Conservation (phyloP, 1,284 basidiomycete species). For the Porodaedalea pini region DNA sequence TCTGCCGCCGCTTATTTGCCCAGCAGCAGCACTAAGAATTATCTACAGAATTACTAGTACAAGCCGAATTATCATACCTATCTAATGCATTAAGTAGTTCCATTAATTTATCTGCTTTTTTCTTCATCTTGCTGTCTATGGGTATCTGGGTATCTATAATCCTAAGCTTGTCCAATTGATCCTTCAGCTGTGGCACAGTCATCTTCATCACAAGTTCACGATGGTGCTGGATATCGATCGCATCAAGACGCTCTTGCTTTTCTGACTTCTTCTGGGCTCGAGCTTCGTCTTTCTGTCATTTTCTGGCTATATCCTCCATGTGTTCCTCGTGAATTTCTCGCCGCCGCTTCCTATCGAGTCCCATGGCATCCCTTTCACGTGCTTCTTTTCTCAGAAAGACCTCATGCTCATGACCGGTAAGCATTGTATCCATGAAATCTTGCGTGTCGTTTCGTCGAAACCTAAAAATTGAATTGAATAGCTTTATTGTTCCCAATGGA, state of each 20-base stretch:
- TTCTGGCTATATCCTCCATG: not conserved
- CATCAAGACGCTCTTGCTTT: not conserved
- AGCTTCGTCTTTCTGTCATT: not conserved
- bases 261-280: not conserved
- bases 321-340: not conserved
- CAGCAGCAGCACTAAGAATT: no score
- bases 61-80: no score
- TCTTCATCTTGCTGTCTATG: no score
- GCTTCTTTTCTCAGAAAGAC: not conserved
- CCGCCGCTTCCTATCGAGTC: not conserved
- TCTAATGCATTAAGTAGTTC: no score
- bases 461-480: not conserved
- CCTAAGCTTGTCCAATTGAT: no score
- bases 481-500: not conserved
- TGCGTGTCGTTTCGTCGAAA: not conserved
- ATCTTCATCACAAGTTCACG: not conserved
- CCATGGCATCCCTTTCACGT: not conserved
- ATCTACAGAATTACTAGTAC: no score
- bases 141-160: no score
- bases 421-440: no score
- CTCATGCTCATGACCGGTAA: no score
- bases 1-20: no score
- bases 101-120: no score
- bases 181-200: not conserved
- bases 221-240: not conserved